Evolutionary conservation across 2,329 filamentous ascomycete species (phyloP).

Genomic region (Trichothecium roseum): DNA sequence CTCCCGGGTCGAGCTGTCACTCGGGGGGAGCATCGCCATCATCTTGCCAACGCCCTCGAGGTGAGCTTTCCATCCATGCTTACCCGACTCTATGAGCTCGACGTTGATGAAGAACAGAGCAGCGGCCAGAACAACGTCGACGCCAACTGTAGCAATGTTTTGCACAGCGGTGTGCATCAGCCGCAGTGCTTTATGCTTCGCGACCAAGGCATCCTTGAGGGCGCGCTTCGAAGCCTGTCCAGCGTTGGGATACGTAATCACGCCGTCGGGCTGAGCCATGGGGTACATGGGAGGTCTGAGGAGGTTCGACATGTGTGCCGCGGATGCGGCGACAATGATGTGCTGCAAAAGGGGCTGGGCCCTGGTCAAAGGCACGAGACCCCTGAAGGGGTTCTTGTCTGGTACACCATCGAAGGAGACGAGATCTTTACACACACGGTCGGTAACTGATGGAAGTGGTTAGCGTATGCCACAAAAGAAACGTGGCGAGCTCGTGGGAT

Average conservation of each 20-base stretch:
- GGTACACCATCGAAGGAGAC: constrained; percentile 31
- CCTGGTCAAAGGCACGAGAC: constrained; percentile 29
- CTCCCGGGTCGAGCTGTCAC: constrained; percentile 19
- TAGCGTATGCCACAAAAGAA: not conserved
- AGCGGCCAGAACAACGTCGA: constrained; percentile 32
- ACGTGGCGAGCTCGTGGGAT: not conserved
- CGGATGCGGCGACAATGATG: constrained; percentile 37
- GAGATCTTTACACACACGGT: constrained; percentile 42
- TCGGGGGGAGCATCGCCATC: constrained; percentile 27
- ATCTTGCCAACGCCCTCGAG: constrained; percentile 34
- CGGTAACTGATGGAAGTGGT: constrained; percentile 26
- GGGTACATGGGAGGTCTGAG: constrained; percentile 20
- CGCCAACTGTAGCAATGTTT: constrained; percentile 22
- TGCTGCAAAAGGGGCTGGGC: constrained; percentile 31
- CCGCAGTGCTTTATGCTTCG: constrained; percentile 32
- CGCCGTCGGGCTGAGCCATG: constrained; percentile 3
- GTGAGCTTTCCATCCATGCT: constrained; percentile 35
- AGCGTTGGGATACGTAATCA: constrained; percentile 4
- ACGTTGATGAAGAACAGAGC: constrained; percentile 40
- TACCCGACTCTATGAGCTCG: constrained; percentile 38
- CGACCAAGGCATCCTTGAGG: constrained; percentile 31
- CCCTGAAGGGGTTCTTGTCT: constrained; percentile 34
- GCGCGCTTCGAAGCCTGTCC: constrained; percentile 15
- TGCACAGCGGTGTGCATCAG: constrained; percentile 29
- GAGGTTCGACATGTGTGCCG: constrained; percentile 35